A percentile compares a stretch with the other conserved stretches of the same genome.
These are phyloP conservation scores for Lyophyllum decastes DNA, from an alignment of 768 basidiomycete genomes.

Conservation along the genomic window DNA sequence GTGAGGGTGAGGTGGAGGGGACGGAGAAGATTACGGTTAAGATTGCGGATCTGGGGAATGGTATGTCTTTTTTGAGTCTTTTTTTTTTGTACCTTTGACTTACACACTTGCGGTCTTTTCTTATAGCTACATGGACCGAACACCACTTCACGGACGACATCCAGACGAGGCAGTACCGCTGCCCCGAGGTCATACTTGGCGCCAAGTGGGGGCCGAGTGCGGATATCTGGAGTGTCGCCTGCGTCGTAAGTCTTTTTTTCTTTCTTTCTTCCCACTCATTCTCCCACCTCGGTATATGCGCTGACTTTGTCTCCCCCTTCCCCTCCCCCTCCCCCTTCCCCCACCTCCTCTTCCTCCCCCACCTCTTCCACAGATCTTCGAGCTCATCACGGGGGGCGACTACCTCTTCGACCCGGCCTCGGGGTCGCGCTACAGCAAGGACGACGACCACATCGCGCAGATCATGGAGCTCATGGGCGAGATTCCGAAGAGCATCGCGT, in stretches of 20 bases:
- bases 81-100: no score
- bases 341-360: background rate
- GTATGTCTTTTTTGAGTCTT: constrained; percentile 47
- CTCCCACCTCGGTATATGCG: background rate
- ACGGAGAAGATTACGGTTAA: constrained; percentile 90
- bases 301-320: background rate
- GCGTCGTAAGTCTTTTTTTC: constrained; percentile 63
- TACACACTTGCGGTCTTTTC: background rate
- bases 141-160: constrained; percentile 99
- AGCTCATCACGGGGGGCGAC: constrained; percentile 94
- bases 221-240: constrained; percentile 96
- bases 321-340: background rate
- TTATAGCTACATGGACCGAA: constrained; percentile 80
- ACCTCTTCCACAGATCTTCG: constrained; percentile 68
- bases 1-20: constrained; percentile 22
- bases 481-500: constrained; percentile 78
- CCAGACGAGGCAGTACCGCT: constrained; percentile 95
- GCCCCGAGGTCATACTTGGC: constrained; percentile 96
- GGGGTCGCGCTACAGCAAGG: constrained; percentile 93
- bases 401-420: constrained; percentile 98
- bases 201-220: constrained; percentile 95
- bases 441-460: constrained; percentile 97
- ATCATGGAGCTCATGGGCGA: constrained; percentile 96
- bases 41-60: constrained; percentile 98
- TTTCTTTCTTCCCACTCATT: background rate